Conservation (phyloP, 2,329 filamentous ascomycete species). For the Xylariaceae sp. region DNA sequence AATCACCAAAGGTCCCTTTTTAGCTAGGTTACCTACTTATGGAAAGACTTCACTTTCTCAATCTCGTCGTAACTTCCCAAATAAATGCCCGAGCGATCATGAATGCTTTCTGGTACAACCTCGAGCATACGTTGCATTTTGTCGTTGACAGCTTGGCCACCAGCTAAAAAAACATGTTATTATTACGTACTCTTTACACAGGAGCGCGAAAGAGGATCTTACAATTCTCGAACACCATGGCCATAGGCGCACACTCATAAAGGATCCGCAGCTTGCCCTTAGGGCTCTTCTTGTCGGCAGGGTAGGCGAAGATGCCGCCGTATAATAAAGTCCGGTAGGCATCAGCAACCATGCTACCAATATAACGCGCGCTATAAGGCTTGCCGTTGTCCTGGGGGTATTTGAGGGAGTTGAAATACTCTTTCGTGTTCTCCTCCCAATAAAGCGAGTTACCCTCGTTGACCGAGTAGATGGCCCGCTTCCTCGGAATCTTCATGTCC, state of each 20-base stretch:
- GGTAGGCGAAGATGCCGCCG: constrained; percentile 96
- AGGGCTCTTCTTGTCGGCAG: constrained; percentile 95
- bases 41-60: constrained; percentile 88
- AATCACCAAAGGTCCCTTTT: neutral
- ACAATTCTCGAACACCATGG: constrained; percentile 98
- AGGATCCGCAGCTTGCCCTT: constrained; percentile 98
- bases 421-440: constrained; percentile 87
- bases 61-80: constrained; percentile 94
- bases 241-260: constrained; percentile 99
- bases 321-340: constrained; percentile 95
- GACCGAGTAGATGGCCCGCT: constrained; percentile 90
- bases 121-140: constrained; percentile 91
- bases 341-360: constrained; percentile 97
- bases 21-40: constrained; percentile 57
- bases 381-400: constrained; percentile 75
- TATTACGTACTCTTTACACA: no score
- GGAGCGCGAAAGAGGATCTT: constrained; percentile 49
- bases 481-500: constrained; percentile 84
- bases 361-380: constrained; percentile 94
- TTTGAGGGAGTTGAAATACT: constrained; percentile 91
- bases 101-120: constrained; percentile 88
- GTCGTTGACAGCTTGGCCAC: constrained; percentile 89
- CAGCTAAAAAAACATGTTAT: no score
- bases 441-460: constrained; percentile 98
- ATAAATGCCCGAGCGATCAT: constrained; percentile 95